Conservation (phyloP, 345 rosid species). For the Turnera subulata region DNA sequence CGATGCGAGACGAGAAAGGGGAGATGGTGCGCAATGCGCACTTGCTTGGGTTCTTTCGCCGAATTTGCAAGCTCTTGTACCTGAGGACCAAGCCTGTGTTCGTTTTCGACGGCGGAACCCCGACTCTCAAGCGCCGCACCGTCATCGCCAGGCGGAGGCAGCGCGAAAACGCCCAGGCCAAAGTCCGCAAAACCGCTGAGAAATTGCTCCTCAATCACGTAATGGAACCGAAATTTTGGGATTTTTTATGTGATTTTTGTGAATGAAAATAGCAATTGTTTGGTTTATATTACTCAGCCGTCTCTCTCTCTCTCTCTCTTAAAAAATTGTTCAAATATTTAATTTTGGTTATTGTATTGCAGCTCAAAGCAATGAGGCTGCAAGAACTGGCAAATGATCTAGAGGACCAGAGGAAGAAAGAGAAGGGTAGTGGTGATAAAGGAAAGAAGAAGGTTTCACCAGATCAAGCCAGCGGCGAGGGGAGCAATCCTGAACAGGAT, state of each 20-base stretch:
- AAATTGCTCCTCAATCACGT: conserved; percentile 85
- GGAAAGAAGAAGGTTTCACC: conserved; percentile 42
- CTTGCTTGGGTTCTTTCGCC: conserved; percentile 81
- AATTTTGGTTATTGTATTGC: conserved; percentile 14
- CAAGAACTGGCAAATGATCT: conserved; percentile 75
- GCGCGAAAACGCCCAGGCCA: conserved; percentile 90
- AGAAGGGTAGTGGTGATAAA: conserved; percentile 28
- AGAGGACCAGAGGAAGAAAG: conserved; percentile 51
- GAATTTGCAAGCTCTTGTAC: conserved; percentile 87
- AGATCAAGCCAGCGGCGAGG: conserved; percentile 14
- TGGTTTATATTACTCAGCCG: background rate
- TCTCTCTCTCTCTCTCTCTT: background rate
- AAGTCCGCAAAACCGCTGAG: conserved; percentile 90
- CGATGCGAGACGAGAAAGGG: conserved; percentile 94
- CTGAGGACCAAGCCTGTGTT: conserved; percentile 82
- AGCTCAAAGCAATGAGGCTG: conserved; percentile 73
- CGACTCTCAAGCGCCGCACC: conserved; percentile 86
- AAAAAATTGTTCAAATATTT: background rate
- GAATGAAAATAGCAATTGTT: too few species aligned
- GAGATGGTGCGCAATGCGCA: conserved; percentile 93
- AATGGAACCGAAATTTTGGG: background rate
- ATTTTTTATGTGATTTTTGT: background rate
- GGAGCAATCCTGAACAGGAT: conserved; percentile 17
- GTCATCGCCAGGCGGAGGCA: conserved; percentile 88
- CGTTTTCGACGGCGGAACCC: conserved; percentile 91